Conservation (phyloP, 768 basidiomycete genomes). For the Suillus alpinus region DNA sequence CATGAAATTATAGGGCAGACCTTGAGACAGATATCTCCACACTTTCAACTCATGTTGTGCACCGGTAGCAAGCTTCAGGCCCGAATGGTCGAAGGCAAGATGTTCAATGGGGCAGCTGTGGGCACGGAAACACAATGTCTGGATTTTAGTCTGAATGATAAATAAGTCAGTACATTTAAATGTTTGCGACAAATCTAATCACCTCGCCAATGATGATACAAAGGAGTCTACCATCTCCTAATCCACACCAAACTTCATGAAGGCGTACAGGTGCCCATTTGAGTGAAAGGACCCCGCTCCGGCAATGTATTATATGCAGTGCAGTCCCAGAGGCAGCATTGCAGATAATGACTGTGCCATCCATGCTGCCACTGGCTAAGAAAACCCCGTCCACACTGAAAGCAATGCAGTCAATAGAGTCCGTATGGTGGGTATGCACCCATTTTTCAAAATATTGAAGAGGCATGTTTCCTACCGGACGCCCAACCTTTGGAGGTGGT, state of each 20-base stretch:
- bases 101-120: conserved; percentile 2
- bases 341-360: conserved; percentile 1
- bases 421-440: background rate
- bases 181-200: too few relatives aligned
- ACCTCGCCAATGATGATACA: conserved; percentile 1
- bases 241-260: conserved; percentile 5
- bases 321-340: background rate
- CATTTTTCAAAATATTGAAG: conserved; percentile 7
- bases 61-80: background rate
- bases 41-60: conserved; percentile 1
- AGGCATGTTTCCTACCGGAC: too few relatives aligned
- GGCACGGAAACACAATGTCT: background rate
- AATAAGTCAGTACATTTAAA: background rate
- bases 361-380: conserved; percentile 5
- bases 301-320: background rate
- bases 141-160: background rate
- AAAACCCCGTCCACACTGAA: conserved; percentile 1
- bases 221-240: conserved; percentile 4
- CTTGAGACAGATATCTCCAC: background rate
- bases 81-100: conserved; percentile 1
- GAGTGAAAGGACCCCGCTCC: conserved; percentile 1
- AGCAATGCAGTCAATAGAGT: conserved; percentile 1
- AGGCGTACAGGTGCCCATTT: background rate
- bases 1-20: background rate
- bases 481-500: too few relatives aligned